phyloP scores from a whole-genome alignment of 345 rosid genomes.

The Syzygium oleosum region DNA sequence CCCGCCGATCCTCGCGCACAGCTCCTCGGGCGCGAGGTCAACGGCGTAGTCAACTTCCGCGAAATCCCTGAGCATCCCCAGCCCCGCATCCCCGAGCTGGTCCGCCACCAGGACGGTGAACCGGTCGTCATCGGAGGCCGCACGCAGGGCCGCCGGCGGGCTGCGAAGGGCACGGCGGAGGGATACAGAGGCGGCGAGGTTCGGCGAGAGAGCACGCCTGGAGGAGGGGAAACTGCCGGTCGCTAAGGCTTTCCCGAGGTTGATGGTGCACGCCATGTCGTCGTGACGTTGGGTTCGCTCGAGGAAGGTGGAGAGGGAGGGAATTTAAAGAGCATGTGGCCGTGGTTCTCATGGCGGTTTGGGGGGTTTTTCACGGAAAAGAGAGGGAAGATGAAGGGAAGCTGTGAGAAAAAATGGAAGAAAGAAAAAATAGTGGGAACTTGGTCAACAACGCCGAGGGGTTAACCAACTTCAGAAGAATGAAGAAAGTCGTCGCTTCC shows the following conservation, averaged over 20 bases:
- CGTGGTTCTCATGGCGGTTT: background rate
- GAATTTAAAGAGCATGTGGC: background rate
- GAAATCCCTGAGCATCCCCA: conserved; percentile 42
- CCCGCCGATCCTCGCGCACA: conserved; percentile 75
- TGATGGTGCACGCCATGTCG: background rate
- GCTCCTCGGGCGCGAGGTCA: conserved; percentile 76
- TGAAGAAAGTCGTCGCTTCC: background rate
- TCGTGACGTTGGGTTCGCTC: background rate
- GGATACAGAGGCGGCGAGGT: conserved; percentile 5
- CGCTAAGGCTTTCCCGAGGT: background rate
- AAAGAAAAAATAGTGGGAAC: background rate
- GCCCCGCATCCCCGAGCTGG: conserved; percentile 74
- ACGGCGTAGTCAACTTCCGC: conserved; percentile 59
- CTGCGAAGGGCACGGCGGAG: conserved; percentile 4
- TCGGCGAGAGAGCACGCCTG: conserved; percentile 5
- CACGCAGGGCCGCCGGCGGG: background rate
- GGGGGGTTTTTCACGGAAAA: background rate
- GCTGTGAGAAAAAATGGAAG: background rate
- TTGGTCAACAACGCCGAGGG: background rate
- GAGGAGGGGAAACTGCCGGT: background rate
- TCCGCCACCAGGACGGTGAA: conserved; percentile 80
- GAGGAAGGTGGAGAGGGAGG: background rate
- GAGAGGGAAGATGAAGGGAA: background rate
- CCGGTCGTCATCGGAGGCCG: conserved; percentile 16
- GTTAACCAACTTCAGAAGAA: background rate